Conservation (phyloP, 148 eudicot species). For the Rhododendron mucronatum region DNA sequence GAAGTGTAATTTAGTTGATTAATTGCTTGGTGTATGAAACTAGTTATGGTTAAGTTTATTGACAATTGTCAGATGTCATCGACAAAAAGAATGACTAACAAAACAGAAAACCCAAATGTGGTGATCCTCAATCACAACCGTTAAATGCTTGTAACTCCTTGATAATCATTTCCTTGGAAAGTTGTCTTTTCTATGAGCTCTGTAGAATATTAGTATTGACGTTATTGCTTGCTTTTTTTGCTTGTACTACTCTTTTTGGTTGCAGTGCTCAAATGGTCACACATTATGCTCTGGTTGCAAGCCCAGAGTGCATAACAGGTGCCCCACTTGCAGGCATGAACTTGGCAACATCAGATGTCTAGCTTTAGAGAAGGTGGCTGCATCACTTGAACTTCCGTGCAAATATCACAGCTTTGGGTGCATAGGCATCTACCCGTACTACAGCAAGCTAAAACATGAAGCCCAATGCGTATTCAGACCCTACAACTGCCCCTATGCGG, state of each 20-base stretch:
- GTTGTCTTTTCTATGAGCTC: not conserved
- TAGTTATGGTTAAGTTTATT: not conserved
- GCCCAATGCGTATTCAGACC: constrained; percentile 75
- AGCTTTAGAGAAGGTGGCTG: constrained; percentile 89
- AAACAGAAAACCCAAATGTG: not conserved
- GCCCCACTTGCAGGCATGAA: constrained; percentile 97
- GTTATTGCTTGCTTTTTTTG: not conserved
- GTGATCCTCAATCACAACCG: not conserved
- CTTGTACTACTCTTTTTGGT: not conserved
- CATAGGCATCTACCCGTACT: constrained; percentile 73
- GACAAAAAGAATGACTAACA: not conserved
- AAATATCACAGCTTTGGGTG: constrained; percentile 76
- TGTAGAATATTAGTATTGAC: not conserved
- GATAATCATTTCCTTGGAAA: not conserved
- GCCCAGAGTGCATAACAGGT: constrained; percentile 88
- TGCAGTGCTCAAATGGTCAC: constrained; percentile 94
- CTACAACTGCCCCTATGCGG: constrained; percentile 89
- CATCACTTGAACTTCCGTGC: constrained; percentile 89
- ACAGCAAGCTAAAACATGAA: constrained; percentile 86
- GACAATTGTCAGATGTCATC: not conserved
- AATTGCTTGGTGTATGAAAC: not conserved
- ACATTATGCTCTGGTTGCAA: constrained; percentile 88
- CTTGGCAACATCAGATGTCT: constrained; percentile 93
- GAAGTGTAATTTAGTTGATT: not conserved
- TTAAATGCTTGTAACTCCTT: not conserved